Evolutionary conservation across 1,284 basidiomycete genomes (phyloP).

Genomic region (Stereum hirsutum): DNA sequence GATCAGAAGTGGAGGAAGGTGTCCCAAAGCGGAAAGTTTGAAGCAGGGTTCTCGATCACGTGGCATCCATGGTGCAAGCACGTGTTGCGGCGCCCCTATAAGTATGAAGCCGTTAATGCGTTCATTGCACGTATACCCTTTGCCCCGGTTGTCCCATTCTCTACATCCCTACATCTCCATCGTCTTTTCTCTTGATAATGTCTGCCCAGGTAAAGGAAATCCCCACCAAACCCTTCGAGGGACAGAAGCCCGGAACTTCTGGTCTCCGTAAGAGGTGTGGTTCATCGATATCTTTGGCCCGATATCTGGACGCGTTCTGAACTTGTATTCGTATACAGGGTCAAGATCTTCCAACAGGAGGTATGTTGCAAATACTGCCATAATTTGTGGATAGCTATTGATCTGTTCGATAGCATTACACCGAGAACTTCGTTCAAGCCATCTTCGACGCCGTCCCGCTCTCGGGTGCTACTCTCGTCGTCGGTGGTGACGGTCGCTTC

Average conservation of each 20-base stretch:
- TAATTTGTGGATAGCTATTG: slow-evolving; percentile 6
- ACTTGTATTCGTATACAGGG: slow-evolving; percentile 35
- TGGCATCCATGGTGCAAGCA: no score
- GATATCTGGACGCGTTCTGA: no score
- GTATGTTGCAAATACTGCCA: slow-evolving; percentile 33
- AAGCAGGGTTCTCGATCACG: no score
- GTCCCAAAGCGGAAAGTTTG: no score
- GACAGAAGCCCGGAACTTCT: slow-evolving; percentile 93
- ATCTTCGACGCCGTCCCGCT: slow-evolving; percentile 89
- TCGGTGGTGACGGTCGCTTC: slow-evolving; percentile 96
- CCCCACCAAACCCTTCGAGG: slow-evolving; percentile 71
- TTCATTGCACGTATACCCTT: no score
- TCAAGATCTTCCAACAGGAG: slow-evolving; percentile 90
- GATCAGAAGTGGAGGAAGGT: no score
- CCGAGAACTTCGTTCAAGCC: slow-evolving; percentile 96
- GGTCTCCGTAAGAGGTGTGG: slow-evolving; percentile 83
- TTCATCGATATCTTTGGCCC: not conserved
- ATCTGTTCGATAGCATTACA: slow-evolving; percentile 71
- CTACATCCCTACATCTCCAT: no score
- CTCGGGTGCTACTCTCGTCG: slow-evolving; percentile 81
- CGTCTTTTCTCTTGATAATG: slow-evolving; percentile 21
- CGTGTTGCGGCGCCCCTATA: no score
- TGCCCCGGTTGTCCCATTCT: slow-evolving; percentile 1
- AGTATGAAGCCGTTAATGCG: no score
- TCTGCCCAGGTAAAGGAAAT: slow-evolving; percentile 47